A percentile compares a stretch with the other conserved stretches of the same genome.
Evolutionary conservation across 352 stramenopile species (phyloP).

Genomic region (Globisporangium acanthophoron): DNA sequence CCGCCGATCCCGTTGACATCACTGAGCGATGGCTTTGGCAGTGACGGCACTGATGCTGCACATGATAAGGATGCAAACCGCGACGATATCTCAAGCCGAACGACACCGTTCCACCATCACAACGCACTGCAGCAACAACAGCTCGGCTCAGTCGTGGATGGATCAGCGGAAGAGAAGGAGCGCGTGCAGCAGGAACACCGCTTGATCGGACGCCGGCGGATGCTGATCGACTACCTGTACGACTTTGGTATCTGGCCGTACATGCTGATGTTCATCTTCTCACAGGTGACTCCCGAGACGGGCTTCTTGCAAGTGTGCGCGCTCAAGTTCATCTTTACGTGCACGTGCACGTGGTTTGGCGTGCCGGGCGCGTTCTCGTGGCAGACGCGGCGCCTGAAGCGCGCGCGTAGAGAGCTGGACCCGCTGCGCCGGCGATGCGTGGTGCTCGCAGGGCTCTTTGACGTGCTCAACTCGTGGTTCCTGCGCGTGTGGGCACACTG

Average conservation of each 20-base stretch:
- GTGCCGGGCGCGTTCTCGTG: constrained; percentile 52
- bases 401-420: constrained; percentile 30
- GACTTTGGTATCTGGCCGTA: constrained; percentile 74
- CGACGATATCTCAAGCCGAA: constrained; percentile 10
- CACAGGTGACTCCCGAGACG: constrained; percentile 27
- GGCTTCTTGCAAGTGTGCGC: constrained; percentile 40
- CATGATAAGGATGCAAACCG: too few relatives aligned
- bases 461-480: constrained; percentile 58
- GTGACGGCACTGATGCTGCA: neutral
- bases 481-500: constrained; percentile 54
- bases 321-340: constrained; percentile 72
- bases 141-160: neutral
- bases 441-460: constrained; percentile 41
- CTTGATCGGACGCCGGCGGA: constrained; percentile 6
- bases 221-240: constrained; percentile 58
- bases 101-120: constrained; percentile 29
- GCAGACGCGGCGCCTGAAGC: constrained; percentile 50
- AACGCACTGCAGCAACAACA: neutral
- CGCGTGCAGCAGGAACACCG: neutral
- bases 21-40: neutral
- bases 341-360: constrained; percentile 57
- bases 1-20: constrained; percentile 20
- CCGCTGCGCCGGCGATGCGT: constrained; percentile 46
- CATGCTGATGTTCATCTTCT: constrained; percentile 51
- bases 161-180: constrained; percentile 4